Evolutionary conservation across 2,329 filamentous ascomycete species (phyloP).

Genomic region (Byssoonygena ceratinophila): DNA sequence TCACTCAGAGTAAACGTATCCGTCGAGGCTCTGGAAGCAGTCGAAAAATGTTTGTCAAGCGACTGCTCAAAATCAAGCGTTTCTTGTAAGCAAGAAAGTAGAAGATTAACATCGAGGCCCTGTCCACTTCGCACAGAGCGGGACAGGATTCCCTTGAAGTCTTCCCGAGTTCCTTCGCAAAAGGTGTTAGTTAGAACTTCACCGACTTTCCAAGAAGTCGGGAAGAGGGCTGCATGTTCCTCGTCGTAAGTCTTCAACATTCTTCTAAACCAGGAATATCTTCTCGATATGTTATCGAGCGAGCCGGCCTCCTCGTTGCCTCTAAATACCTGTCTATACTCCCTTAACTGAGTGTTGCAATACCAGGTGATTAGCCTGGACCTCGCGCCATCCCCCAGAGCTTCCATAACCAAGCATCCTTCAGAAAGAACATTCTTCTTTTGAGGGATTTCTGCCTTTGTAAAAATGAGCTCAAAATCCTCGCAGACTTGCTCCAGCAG

Average conservation of each 20-base stretch:
- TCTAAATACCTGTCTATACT: constrained; percentile 90
- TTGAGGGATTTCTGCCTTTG: constrained; percentile 67
- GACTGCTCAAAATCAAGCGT: constrained; percentile 94
- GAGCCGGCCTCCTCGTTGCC: constrained; percentile 95
- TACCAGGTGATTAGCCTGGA: constrained; percentile 86
- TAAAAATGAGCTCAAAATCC: constrained; percentile 92
- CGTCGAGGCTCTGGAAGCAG: constrained; percentile 61
- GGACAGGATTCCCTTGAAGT: constrained; percentile 87
- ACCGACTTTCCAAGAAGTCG: constrained; percentile 74
- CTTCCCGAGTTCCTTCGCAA: constrained; percentile 88
- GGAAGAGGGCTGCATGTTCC: constrained; percentile 82
- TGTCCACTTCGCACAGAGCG: constrained; percentile 72
- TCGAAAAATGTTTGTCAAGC: constrained; percentile 72
- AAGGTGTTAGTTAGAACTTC: constrained; percentile 85
- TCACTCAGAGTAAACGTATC: constrained; percentile 80
- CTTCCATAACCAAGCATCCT: constrained; percentile 88
- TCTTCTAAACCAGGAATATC: constrained; percentile 93
- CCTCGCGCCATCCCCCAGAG: constrained; percentile 76
- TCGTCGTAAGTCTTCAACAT: constrained; percentile 94
- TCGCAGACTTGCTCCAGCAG: constrained; percentile 96
- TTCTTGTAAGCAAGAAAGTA: constrained; percentile 83
- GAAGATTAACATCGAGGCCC: constrained; percentile 76
- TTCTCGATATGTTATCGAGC: constrained; percentile 86
- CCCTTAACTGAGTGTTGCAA: constrained; percentile 88
- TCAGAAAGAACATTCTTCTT: constrained; percentile 65